A percentile compares a stretch with the other conserved stretches of the same genome.
phyloP scores from a whole-genome alignment of 2,329 filamentous ascomycete species.

The Fonsecaea erecta region DNA sequence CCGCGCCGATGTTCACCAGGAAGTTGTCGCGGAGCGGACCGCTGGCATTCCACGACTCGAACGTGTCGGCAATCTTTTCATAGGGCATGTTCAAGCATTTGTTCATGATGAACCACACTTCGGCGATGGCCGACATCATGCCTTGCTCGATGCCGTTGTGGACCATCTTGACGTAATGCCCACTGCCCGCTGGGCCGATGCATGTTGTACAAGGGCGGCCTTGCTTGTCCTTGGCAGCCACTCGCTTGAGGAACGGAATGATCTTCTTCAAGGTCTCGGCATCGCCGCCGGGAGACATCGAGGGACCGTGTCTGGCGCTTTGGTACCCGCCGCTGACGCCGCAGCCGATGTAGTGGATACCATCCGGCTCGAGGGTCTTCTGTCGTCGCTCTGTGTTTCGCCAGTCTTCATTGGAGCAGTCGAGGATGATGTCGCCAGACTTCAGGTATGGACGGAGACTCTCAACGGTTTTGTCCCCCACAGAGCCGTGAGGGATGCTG shows the following conservation, averaged over 20 bases:
- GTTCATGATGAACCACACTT: slow-evolving; percentile 68
- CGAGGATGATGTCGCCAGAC: slow-evolving; percentile 68
- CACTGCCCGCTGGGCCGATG: slow-evolving; percentile 66
- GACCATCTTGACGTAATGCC: slow-evolving; percentile 77
- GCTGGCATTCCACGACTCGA: slow-evolving; percentile 63
- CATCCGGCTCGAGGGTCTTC: slow-evolving; percentile 59
- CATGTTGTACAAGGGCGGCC: slow-evolving; percentile 65
- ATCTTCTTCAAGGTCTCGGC: slow-evolving; percentile 61
- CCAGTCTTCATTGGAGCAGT: slow-evolving; percentile 72
- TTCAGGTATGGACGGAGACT: slow-evolving; percentile 50
- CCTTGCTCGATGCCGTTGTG: slow-evolving; percentile 76
- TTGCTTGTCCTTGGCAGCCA: slow-evolving; percentile 65
- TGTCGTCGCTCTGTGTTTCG: slow-evolving; percentile 67
- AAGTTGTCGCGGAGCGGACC: slow-evolving; percentile 59
- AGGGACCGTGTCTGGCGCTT: slow-evolving; percentile 67
- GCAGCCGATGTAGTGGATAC: slow-evolving; percentile 69
- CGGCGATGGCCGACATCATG: slow-evolving; percentile 68
- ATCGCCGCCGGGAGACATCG: slow-evolving; percentile 69
- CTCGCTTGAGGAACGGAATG: slow-evolving; percentile 64
- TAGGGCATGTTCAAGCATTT: slow-evolving; percentile 62
- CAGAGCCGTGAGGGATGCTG: slow-evolving; percentile 55
- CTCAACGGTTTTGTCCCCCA: slow-evolving; percentile 48
- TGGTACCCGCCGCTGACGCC: slow-evolving; percentile 74
- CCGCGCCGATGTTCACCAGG: slow-evolving; percentile 65
- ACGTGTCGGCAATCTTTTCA: slow-evolving; percentile 64